A percentile compares a stretch with the other conserved stretches of the same genome.
Evolutionary conservation across 805 yeast genomes (phyloP).

Genomic region (Saccharomyces mikatae): DNA sequence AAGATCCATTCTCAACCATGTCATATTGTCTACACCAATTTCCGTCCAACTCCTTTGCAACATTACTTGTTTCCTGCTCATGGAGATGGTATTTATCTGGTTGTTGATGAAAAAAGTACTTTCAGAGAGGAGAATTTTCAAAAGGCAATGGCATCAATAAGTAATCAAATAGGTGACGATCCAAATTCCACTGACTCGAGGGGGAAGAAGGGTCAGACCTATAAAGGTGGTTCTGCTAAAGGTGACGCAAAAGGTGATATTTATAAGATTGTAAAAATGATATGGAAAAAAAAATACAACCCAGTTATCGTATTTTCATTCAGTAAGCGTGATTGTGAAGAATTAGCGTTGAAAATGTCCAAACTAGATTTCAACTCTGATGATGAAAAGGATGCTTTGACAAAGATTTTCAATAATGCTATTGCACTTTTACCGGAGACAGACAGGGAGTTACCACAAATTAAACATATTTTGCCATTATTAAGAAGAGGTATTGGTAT

Average conservation of each 20-base stretch:
- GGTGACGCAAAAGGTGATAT: slow-evolving; percentile 75
- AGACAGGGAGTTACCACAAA: slow-evolving; percentile 90
- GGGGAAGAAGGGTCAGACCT: slow-evolving; percentile 72
- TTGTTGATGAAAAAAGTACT: slow-evolving; percentile 92
- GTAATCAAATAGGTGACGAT: slow-evolving; percentile 78
- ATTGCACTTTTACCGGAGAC: slow-evolving; percentile 78
- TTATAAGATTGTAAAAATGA: slow-evolving; percentile 94
- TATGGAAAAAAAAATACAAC: slow-evolving; percentile 90
- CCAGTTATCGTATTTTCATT: slow-evolving; percentile 99
- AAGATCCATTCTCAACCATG: slow-evolving; percentile 93
- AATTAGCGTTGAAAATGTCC: slow-evolving; percentile 89
- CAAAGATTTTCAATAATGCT: slow-evolving; percentile 87
- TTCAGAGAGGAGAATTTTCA: slow-evolving; percentile 97
- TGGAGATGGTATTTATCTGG: slow-evolving; percentile 95
- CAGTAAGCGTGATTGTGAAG: slow-evolving; percentile 93
- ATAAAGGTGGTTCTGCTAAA: slow-evolving; percentile 67
- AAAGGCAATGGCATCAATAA: slow-evolving; percentile 92
- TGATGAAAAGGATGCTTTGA: slow-evolving; percentile 85
- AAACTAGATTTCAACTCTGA: slow-evolving; percentile 89
- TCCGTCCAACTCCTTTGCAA: slow-evolving; percentile 97
- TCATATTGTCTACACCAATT: slow-evolving; percentile 96
- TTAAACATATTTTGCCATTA: slow-evolving; percentile 81
- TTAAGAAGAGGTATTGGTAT: slow-evolving; percentile 95
- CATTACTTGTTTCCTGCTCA: slow-evolving; percentile 97
- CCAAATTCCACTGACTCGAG: slow-evolving; percentile 51